Conservation (phyloP, 495 filamentous ascomycete species). For the Xylaria acuta region DNA sequence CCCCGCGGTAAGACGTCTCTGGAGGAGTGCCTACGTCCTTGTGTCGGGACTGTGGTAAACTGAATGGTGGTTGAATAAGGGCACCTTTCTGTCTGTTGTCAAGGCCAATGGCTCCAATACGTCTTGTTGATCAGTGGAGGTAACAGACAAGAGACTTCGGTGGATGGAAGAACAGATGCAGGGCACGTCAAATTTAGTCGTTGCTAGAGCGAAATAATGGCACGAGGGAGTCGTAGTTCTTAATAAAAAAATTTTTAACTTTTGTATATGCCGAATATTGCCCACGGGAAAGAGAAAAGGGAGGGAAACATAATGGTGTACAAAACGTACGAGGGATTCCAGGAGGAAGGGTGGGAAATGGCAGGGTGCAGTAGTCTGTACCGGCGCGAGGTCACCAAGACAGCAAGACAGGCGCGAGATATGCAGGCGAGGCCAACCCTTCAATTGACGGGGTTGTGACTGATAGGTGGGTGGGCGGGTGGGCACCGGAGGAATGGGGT, state of each 20-base stretch:
- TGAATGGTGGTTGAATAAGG: neutral
- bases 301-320: constrained; percentile 6
- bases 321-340: constrained; percentile 22
- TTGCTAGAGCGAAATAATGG: neutral
- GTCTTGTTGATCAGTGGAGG: constrained; percentile 13
- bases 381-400: constrained; percentile 24
- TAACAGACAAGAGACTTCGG: neutral
- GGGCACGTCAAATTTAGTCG: neutral
- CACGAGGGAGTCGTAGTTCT: neutral
- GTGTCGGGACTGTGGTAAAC: neutral
- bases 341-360: constrained; percentile 29
- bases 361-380: constrained; percentile 27
- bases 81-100: neutral
- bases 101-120: neutral
- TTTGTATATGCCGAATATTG: neutral
- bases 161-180: neutral
- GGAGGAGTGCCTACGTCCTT: neutral
- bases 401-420: constrained; percentile 24
- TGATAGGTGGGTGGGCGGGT: constrained; percentile 19
- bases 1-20: neutral
- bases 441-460: constrained; percentile 20
- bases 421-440: constrained; percentile 13
- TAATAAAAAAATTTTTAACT: neutral
- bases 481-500: constrained; percentile 23
- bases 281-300: neutral